phyloP scores from a whole-genome alignment of 192 early-diverging fungal species.

The Podila horticola region DNA sequence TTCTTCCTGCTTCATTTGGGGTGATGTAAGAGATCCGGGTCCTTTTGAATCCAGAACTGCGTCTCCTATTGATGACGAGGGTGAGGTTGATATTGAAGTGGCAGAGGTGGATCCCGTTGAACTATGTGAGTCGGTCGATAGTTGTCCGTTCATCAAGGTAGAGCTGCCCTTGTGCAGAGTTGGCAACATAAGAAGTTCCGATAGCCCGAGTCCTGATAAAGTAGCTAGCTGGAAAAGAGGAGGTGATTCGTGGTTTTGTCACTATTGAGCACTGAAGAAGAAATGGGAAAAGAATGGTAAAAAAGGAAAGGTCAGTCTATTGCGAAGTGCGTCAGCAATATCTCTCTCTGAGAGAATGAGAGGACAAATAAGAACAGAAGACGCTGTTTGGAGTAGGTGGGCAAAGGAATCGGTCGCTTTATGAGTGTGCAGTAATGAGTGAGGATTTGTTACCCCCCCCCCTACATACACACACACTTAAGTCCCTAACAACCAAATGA shows the following conservation, averaged over 20 bases:
- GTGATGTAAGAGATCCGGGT: constrained; percentile 32
- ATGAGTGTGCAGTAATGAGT: no score
- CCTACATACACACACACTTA: no score
- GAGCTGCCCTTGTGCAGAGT: constrained; percentile 32
- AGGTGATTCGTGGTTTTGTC: not conserved
- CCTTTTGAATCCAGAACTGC: constrained; percentile 37
- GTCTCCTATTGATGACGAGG: constrained; percentile 41
- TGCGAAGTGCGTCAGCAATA: constrained; percentile 2
- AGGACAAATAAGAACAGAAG: not conserved
- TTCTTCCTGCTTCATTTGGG: constrained; percentile 39
- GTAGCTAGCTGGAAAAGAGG: not conserved
- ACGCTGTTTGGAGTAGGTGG: no score
- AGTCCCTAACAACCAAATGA: no score
- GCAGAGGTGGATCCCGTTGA: constrained; percentile 31
- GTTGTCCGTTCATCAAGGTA: constrained; percentile 26
- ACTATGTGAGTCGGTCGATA: not conserved
- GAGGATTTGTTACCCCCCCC: no score
- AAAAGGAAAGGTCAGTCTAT: not conserved
- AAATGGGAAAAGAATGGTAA: not conserved
- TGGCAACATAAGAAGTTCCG: constrained; percentile 31
- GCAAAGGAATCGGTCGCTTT: no score
- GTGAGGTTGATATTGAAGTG: constrained; percentile 43
- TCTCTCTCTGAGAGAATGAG: not conserved
- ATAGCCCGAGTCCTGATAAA: not conserved
- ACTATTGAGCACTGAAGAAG: not conserved